Evolutionary conservation across 495 filamentous ascomycete genomes (phyloP).

Genomic region (Penicillium simplicissimum): DNA sequence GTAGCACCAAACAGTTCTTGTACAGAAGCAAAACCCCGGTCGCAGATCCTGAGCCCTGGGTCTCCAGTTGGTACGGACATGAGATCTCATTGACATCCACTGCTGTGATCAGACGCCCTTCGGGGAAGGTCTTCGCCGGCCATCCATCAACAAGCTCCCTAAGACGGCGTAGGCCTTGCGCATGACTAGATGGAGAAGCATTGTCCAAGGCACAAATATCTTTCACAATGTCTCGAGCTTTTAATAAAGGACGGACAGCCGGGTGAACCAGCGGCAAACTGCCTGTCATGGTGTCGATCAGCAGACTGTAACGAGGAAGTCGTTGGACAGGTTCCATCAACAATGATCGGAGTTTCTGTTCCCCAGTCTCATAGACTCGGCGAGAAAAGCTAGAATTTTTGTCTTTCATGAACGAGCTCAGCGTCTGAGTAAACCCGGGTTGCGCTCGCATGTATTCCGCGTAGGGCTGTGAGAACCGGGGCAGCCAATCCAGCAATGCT

Average conservation of each 20-base stretch:
- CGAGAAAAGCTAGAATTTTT: slow-evolving; percentile 75
- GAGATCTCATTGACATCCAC: slow-evolving; percentile 77
- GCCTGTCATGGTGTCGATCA: slow-evolving; percentile 91
- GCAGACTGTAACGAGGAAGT: slow-evolving; percentile 88
- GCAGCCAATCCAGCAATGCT: slow-evolving; percentile 83
- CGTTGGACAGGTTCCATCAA: slow-evolving; percentile 96
- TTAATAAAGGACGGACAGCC: slow-evolving; percentile 74
- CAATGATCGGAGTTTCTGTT: slow-evolving; percentile 87
- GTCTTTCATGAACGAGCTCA: slow-evolving; percentile 72
- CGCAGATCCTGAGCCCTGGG: slow-evolving; percentile 37
- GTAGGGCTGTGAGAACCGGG: slow-evolving; percentile 84
- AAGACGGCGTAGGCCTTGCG: slow-evolving; percentile 68
- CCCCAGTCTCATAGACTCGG: slow-evolving; percentile 77
- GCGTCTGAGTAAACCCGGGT: slow-evolving; percentile 74
- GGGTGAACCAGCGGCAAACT: slow-evolving; percentile 81
- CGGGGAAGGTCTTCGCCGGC: slow-evolving; percentile 70
- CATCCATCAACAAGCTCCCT: slow-evolving; percentile 76
- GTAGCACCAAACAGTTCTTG: slow-evolving; percentile 73
- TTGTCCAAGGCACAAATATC: slow-evolving; percentile 92
- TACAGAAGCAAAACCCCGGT: slow-evolving; percentile 80
- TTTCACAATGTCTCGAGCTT: slow-evolving; percentile 85
- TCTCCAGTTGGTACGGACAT: slow-evolving; percentile 64
- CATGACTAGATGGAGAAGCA: slow-evolving; percentile 60
- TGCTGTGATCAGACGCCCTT: slow-evolving; percentile 80
- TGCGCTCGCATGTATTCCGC: slow-evolving; percentile 87